phyloP scores from a whole-genome alignment of 2,329 filamentous ascomycete species.

The Apiospora malaysiana region DNA sequence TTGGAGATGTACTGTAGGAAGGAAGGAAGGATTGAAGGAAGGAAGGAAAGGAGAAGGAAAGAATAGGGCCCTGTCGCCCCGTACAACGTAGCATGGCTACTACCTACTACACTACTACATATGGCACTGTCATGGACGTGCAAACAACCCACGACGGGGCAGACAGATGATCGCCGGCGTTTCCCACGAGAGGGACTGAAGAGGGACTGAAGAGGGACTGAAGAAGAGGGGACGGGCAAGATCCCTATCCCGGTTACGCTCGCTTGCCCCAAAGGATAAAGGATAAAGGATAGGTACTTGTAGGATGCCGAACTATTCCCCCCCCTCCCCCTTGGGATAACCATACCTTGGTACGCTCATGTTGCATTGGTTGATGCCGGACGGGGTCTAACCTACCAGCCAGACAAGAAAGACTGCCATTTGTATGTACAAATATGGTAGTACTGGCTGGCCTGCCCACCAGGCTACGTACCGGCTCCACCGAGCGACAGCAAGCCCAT shows the following conservation, averaged over 20 bases:
- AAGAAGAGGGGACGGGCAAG: slow-evolving; percentile 5
- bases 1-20: background rate
- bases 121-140: background rate
- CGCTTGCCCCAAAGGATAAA: slow-evolving; percentile 5
- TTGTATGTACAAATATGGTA: no score
- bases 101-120: no score
- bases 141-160: background rate
- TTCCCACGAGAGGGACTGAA: background rate
- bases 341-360: background rate
- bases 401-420: background rate
- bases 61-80: background rate
- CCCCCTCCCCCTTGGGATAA: no score
- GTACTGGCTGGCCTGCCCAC: slow-evolving; percentile 3
- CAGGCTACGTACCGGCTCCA: background rate
- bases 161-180: slow-evolving; percentile 2
- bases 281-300: no score
- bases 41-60: background rate
- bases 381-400: background rate
- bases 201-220: background rate
- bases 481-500: slow-evolving; percentile 10
- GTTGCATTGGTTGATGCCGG: background rate
- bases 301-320: slow-evolving; percentile 15
- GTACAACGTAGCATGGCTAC: slow-evolving; percentile 6
- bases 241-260: slow-evolving; percentile 16
- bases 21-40: background rate